A percentile compares a stretch with the other conserved stretches of the same genome.
Evolutionary conservation across 176 grass and related monocot species (phyloP).

Genomic region (Cocos nucifera): DNA sequence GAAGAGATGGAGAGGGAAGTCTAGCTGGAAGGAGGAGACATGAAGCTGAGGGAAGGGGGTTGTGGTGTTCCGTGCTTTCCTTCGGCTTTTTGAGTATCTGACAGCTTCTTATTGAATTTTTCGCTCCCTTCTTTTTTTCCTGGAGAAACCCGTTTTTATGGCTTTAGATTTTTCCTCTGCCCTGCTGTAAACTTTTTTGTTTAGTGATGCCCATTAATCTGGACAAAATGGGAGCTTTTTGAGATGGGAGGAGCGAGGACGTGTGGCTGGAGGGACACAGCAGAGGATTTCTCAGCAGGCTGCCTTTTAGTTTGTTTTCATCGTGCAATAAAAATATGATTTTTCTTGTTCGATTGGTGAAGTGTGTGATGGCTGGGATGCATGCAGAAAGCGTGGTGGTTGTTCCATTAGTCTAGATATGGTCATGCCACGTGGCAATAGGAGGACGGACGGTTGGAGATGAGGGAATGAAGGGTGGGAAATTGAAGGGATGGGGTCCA

Average conservation of each 20-base stretch:
- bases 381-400: conserved; percentile 1
- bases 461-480: conserved; percentile 3
- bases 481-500: conserved; percentile 1
- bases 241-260: neutral
- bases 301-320: neutral
- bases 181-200: too few relatives aligned
- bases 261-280: too few relatives aligned
- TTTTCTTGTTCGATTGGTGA: neutral
- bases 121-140: too few relatives aligned
- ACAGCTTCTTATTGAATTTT: too few relatives aligned
- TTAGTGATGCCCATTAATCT: neutral
- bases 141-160: neutral
- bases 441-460: neutral
- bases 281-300: too few relatives aligned
- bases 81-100: neutral
- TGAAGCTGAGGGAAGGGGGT: neutral
- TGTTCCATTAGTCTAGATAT: neutral
- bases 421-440: conserved; percentile 4
- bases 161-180: neutral
- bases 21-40: neutral
- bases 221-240: neutral
- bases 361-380: neutral
- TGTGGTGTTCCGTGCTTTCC: neutral
- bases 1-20: neutral
- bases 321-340: neutral